Evolutionary conservation across 75 land plant species (phyloP).

Genomic region (Selaginella moellendorffii): DNA sequence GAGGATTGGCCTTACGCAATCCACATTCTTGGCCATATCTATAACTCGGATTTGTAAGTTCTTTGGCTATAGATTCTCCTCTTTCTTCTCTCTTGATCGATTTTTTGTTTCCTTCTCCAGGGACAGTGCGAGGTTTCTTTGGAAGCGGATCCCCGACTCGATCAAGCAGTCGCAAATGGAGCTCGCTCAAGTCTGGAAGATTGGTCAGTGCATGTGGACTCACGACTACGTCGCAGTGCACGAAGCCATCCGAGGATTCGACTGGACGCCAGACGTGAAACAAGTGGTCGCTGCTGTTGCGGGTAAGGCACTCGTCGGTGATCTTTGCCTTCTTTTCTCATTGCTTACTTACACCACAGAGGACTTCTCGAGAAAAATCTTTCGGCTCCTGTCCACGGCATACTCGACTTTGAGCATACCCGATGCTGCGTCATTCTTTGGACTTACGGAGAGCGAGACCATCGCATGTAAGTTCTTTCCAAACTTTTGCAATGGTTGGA

Average conservation of each 20-base stretch:
- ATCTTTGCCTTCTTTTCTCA: background rate
- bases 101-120: conserved; percentile 26
- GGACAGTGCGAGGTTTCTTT: conserved; percentile 83
- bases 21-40: conserved; percentile 62
- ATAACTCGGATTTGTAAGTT: conserved; percentile 62
- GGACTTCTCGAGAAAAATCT: conserved; percentile 47
- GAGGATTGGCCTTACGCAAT: conserved; percentile 84
- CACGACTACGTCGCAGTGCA: conserved; percentile 70
- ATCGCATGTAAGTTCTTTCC: conserved; percentile 43
- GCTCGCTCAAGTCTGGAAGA: conserved; percentile 63
- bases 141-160: conserved; percentile 60
- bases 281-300: conserved; percentile 45
- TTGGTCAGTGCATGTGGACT: conserved; percentile 75
- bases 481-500: background rate
- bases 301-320: conserved; percentile 25
- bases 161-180: conserved; percentile 62
- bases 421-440: conserved; percentile 67
- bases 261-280: conserved; percentile 53
- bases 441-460: conserved; percentile 61
- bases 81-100: too few relatives aligned
- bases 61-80: too few relatives aligned
- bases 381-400: conserved; percentile 59
- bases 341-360: conserved; percentile 31
- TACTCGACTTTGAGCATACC: conserved; percentile 76
- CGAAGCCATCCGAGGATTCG: conserved; percentile 50